Base-by-base conservation (phyloP, 106 monocot species). In the Platanthera zijinensis region DNA sequence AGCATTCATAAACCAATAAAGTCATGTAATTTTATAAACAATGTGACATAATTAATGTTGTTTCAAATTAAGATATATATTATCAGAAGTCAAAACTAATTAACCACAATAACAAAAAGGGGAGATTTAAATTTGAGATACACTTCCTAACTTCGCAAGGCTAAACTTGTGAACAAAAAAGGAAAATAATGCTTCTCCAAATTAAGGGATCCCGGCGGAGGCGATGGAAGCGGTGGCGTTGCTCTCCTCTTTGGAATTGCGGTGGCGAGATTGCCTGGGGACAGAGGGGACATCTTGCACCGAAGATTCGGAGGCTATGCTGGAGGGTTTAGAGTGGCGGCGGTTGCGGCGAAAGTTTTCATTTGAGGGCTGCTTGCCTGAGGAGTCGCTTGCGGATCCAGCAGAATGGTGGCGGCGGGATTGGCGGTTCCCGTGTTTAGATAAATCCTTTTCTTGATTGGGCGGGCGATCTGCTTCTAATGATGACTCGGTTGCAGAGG, bases 181-280 rank as follows among this genome's bases (percentile, higher is more conserved):
- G 21, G 39, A 19, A 61, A 61, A 19, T 21, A 61, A 19, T 61
- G 18, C 8, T 19, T 61, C 21, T 18, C 19, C 59, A 66, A 5
- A 25, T 66, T 66, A 66, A 11, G 32, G 30, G 12, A 32, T 66
- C 30, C 66, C 51, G 63, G 28, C 63, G 7, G 14, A 48, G 4
- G 14, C 62, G 4, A 30, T 22, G 19, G 48, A 5, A 5, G n/a
- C 5, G 22, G 49, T 49, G 21, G 76, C 69, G 66, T 51, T 45
- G 7, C 48, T 48, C 57, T 45, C 14, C 49, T 25, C 77, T 51
- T 80, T 80, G 25, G 74, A 17, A 13, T 74, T 74, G 30, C 74
- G 74, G 12, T 52, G 74, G 6, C 62, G 73, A 8, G 80, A 68
- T 11, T 80, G 80, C 74, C 74, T 80, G 50, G 80, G 80, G 48